Conservation (phyloP, 2,329 filamentous ascomycete species). For the Emydomyces testavorans region DNA sequence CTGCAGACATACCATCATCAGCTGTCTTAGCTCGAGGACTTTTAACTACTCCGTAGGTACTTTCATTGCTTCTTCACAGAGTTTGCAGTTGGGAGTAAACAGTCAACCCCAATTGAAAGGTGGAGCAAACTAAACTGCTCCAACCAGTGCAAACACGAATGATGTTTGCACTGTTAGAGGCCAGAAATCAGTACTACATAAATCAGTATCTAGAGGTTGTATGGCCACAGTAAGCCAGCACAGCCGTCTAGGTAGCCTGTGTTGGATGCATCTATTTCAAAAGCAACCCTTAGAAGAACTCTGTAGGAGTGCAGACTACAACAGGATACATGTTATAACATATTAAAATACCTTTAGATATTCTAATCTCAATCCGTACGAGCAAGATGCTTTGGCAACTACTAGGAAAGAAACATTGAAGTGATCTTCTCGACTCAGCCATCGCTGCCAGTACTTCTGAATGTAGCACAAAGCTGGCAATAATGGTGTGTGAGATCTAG, state of each 20-base stretch:
- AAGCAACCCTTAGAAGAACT: no score
- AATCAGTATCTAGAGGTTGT: not conserved
- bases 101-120: not conserved
- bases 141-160: no score
- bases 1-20: no score
- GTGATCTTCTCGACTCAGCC: slow-evolving; percentile 40
- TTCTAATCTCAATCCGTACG: not conserved
- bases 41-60: no score
- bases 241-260: no score
- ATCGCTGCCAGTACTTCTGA: slow-evolving; percentile 86
- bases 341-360: slow-evolving; percentile 1
- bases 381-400: not conserved
- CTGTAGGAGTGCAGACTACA: not conserved
- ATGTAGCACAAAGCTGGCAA: slow-evolving; percentile 83
- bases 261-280: no score
- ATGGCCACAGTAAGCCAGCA: no score
- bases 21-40: no score
- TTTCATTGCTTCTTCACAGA: no score
- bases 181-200: not conserved
- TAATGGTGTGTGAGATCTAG: slow-evolving; percentile 94
- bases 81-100: not conserved
- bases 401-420: not conserved
- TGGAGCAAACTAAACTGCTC: no score
- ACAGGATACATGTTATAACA: not conserved
- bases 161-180: slow-evolving; percentile 1